Evolutionary conservation across 2,329 filamentous ascomycete genomes (phyloP).

Genomic region (Aspergillus ochraceus): DNA sequence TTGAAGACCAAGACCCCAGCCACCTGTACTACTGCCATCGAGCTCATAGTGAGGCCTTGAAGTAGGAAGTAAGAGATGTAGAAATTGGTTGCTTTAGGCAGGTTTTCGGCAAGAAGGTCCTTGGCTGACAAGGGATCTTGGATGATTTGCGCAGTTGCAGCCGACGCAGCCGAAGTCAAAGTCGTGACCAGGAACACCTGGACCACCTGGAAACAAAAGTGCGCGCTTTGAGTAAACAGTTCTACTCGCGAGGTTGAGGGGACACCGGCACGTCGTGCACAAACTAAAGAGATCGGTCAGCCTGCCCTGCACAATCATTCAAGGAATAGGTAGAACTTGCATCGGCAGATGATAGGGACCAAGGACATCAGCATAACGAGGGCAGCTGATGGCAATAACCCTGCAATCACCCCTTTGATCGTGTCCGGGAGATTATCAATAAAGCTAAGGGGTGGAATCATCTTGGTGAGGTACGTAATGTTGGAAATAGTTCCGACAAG

Average conservation of each 20-base stretch:
- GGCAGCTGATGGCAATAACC: conserved; percentile 76
- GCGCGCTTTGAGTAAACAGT: conserved; percentile 84
- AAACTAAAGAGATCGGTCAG: conserved; percentile 49
- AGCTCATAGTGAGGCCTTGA: conserved; percentile 77
- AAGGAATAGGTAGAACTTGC: conserved; percentile 44
- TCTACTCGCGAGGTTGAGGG: conserved; percentile 79
- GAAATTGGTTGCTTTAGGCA: conserved; percentile 89
- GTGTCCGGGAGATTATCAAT: conserved; percentile 67
- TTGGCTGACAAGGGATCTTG: conserved; percentile 65
- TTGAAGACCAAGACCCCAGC: conserved; percentile 71
- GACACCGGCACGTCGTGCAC: conserved; percentile 76
- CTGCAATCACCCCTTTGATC: conserved; percentile 78
- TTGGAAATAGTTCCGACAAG: conserved; percentile 88
- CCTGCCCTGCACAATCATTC: neutral
- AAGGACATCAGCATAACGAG: conserved; percentile 83
- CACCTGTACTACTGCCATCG: conserved; percentile 71
- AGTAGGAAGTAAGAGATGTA: conserved; percentile 95
- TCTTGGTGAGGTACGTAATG: conserved; percentile 62
- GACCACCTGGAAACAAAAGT: conserved; percentile 71
- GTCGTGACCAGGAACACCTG: conserved; percentile 91
- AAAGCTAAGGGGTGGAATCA: conserved; percentile 66
- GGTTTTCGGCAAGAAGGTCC: conserved; percentile 66
- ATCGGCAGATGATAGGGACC: conserved; percentile 77
- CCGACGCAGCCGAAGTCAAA: conserved; percentile 75
- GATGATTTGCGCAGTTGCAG: conserved; percentile 65